phyloP scores from a whole-genome alignment of 1,139 yeast genomes.

The Protomyces inouyei region DNA sequence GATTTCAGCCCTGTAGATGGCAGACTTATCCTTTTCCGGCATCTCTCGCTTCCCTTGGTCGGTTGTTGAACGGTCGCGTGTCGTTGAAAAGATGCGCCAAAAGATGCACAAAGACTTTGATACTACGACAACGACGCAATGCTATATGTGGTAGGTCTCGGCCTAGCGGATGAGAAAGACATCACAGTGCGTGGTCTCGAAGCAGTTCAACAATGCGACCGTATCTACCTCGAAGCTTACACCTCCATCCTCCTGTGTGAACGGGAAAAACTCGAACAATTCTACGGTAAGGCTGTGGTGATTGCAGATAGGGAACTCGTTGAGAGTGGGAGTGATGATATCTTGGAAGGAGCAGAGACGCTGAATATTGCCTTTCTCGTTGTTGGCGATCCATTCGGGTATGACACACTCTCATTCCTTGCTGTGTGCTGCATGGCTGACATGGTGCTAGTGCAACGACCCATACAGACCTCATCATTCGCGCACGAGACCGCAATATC shows the following conservation, averaged over 20 bases:
- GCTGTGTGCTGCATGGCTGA: background rate
- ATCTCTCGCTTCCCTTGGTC: background rate
- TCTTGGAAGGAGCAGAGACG: conserved; percentile 65
- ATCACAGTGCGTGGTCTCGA: conserved; percentile 93
- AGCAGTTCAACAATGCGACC: conserved; percentile 70
- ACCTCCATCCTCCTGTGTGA: conserved; percentile 96
- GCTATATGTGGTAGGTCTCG: conserved; percentile 88
- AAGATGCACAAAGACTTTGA: background rate
- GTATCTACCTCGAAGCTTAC: conserved; percentile 91
- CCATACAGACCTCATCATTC: conserved; percentile 83
- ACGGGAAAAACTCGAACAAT: conserved; percentile 57
- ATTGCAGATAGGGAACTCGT: conserved; percentile 93
- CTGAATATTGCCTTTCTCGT: conserved; percentile 81
- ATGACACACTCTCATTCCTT: background rate
- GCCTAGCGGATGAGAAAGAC: conserved; percentile 81
- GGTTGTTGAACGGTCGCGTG: background rate
- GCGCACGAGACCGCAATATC: conserved; percentile 81
- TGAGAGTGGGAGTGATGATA: conserved; percentile 79
- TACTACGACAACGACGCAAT: conserved; percentile 41
- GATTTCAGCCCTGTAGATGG: conserved; percentile 35
- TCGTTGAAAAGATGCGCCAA: background rate
- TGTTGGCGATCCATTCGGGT: conserved; percentile 94
- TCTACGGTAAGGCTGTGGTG: conserved; percentile 78
- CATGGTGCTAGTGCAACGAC: conserved; percentile 61
- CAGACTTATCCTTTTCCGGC: conserved; percentile 4